Conservation (phyloP, 306 rosid species). For the Casuarina equisetifolia region DNA sequence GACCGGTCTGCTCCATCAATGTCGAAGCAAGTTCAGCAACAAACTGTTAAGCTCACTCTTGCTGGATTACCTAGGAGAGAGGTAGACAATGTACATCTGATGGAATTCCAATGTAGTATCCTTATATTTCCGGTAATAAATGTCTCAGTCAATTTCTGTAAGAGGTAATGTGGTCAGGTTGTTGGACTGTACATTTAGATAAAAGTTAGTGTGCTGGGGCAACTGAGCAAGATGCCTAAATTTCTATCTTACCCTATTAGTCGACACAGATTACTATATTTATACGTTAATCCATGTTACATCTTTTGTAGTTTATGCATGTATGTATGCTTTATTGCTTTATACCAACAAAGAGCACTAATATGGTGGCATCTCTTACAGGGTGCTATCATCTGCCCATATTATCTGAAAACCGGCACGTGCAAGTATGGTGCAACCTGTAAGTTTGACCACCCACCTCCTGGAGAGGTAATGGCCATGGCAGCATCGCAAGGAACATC, state of each 20-base stretch:
- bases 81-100: constrained; percentile 40
- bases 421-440: constrained; percentile 91
- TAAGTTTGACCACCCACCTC: constrained; percentile 97
- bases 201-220: neutral
- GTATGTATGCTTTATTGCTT: neutral
- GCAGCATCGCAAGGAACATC: constrained; percentile 54
- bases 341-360: neutral
- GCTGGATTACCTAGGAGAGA: constrained; percentile 98
- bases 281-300: too few relatives aligned
- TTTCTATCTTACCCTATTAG: too few relatives aligned
- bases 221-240: neutral
- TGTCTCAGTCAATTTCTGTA: neutral
- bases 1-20: constrained; percentile 69
- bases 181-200: constrained; percentile 17
- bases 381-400: constrained; percentile 81
- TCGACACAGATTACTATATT: too few relatives aligned
- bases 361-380: constrained; percentile 37
- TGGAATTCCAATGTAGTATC: neutral
- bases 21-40: constrained; percentile 43
- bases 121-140: neutral
- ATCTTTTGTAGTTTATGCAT: neutral
- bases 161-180: neutral
- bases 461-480: constrained; percentile 85
- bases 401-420: constrained; percentile 86
- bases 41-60: constrained; percentile 68